A percentile compares a stretch with the other conserved stretches of the same genome.
Evolutionary conservation across 768 basidiomycete genomes (phyloP).

Genomic region (Termitomyces sp.): DNA sequence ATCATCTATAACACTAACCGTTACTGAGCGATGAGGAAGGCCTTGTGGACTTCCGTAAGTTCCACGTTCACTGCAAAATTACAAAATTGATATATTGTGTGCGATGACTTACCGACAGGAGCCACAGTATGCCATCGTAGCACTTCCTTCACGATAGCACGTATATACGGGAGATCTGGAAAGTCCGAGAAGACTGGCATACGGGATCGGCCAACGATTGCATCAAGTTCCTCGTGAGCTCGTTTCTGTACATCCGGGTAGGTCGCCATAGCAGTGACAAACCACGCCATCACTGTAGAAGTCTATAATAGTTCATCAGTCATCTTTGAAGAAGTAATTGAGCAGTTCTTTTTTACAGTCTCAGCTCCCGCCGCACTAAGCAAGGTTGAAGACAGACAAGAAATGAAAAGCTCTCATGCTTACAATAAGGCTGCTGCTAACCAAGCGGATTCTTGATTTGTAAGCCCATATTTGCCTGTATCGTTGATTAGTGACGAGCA

Average conservation of each 20-base stretch:
- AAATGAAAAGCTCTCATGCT: neutral
- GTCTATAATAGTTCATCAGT: neutral
- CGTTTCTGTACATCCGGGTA: conserved; percentile 6
- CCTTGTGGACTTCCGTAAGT: neutral
- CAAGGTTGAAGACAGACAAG: neutral
- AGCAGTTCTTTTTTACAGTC: neutral
- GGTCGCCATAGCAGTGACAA: conserved; percentile 5
- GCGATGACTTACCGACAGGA: neutral
- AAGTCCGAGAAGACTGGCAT: neutral
- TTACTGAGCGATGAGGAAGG: neutral
- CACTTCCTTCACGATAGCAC: neutral
- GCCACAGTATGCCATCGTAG: neutral
- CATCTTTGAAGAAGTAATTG: neutral
- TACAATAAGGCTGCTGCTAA: neutral
- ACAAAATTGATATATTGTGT: neutral
- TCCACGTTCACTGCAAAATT: neutral
- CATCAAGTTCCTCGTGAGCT: conserved; percentile 8
- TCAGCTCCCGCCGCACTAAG: neutral
- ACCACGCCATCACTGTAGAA: conserved; percentile 6
- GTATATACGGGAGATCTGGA: neutral
- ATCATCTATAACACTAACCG: neutral
- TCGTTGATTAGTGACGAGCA: neutral
- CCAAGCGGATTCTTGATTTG: neutral
- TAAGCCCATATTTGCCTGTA: neutral
- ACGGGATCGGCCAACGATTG: neutral